Evolutionary conservation across 1,139 yeast species (phyloP).

Genomic region (Meyerozyma guilliermondii): DNA sequence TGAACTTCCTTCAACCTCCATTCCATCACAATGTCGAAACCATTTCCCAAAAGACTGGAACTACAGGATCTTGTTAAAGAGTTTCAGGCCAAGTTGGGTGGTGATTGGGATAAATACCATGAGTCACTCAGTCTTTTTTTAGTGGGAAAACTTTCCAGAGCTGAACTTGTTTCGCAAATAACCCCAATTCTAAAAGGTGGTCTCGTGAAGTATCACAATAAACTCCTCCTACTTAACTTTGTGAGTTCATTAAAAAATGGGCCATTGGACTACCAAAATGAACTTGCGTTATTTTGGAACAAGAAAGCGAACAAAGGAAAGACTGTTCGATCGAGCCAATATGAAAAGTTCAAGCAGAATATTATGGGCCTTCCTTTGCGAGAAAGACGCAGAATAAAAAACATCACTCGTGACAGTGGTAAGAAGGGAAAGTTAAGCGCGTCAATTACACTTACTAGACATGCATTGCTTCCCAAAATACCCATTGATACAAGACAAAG

Average conservation of each 20-base stretch:
- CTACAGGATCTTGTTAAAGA: conserved; percentile 69
- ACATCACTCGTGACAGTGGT: conserved; percentile 77
- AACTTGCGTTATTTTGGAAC: conserved; percentile 57
- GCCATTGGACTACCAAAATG: conserved; percentile 39
- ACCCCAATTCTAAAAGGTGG: conserved; percentile 50
- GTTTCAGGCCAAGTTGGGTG: conserved; percentile 67
- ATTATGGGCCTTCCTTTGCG: conserved; percentile 82
- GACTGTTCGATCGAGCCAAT: conserved; percentile 54
- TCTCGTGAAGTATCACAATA: conserved; percentile 63
- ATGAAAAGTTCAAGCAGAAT: conserved; percentile 78
- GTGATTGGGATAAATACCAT: conserved; percentile 83
- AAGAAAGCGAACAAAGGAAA: conserved; percentile 39
- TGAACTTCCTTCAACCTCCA: neutral
- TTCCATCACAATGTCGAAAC: neutral
- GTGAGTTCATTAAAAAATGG: conserved; percentile 79
- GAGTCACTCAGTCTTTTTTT: conserved; percentile 71
- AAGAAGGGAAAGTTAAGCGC: conserved; percentile 74
- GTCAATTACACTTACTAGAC: conserved; percentile 75
- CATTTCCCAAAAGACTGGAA: conserved; percentile 49
- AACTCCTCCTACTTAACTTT: conserved; percentile 69
- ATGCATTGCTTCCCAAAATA: conserved; percentile 78
- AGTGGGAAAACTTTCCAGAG: conserved; percentile 73
- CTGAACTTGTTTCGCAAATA: conserved; percentile 60
- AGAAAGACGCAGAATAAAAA: conserved; percentile 81
- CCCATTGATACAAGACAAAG: conserved; percentile 71